Conservation (phyloP, 2,329 filamentous ascomycete genomes). For the Endocalyx cinctus region DNA sequence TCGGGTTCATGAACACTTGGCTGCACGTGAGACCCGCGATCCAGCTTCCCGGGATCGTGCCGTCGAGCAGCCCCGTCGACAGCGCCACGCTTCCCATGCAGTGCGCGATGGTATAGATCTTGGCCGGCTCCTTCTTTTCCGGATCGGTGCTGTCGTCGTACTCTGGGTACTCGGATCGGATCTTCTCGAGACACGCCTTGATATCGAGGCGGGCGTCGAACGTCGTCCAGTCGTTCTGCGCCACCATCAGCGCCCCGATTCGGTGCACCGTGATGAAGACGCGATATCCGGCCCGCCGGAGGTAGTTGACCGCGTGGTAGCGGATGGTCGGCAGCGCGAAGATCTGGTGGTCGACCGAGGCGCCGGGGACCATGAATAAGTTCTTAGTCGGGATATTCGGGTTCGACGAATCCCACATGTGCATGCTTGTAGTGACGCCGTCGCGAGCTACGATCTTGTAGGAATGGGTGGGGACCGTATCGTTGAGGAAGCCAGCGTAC, state of each 20-base stretch:
- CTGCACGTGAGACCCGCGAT: conserved; percentile 54
- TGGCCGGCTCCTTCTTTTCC: conserved; percentile 19
- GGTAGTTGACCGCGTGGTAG: conserved; percentile 61
- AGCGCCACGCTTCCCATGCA: conserved; percentile 61
- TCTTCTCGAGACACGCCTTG: conserved; percentile 48
- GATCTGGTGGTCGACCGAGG: conserved; percentile 59
- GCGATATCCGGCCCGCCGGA: conserved; percentile 55
- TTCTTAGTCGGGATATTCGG: conserved; percentile 36
- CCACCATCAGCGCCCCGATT: conserved; percentile 48
- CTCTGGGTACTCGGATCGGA: conserved; percentile 36
- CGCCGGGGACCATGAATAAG: conserved; percentile 59
- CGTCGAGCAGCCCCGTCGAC: conserved; percentile 55
- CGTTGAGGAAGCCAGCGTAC: conserved; percentile 49
- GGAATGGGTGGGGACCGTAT: conserved; percentile 38
- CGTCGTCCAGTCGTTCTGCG: conserved; percentile 51
- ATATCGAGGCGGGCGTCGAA: conserved; percentile 58
- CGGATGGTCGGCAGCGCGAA: conserved; percentile 58
- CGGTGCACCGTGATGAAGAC: conserved; percentile 55
- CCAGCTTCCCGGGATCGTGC: conserved; percentile 53
- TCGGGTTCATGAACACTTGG: conserved; percentile 61
- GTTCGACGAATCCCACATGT: conserved; percentile 52
- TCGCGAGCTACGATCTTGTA: conserved; percentile 48
- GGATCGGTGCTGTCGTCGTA: conserved; percentile 14
- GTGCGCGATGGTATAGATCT: conserved; percentile 55
- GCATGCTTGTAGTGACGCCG: conserved; percentile 46